Base-by-base conservation (phyloP, 2,329 filamentous ascomycete genomes). In the Colletotrichum abscissum region DNA sequence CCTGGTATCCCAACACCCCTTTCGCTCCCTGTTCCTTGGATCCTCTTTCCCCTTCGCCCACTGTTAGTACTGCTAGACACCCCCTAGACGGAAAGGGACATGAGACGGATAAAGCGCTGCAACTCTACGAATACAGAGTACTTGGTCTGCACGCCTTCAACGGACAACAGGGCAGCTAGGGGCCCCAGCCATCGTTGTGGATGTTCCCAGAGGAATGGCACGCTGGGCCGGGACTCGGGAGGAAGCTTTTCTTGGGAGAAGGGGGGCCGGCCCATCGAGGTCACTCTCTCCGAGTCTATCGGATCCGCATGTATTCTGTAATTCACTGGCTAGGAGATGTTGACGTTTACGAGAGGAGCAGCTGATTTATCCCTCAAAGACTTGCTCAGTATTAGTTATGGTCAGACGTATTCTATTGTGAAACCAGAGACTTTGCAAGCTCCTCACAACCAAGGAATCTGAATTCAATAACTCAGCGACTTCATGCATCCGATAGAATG, bases 141-240 rank as follows among this genome's bases (percentile, higher is more conserved):
- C 42, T 49, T 49, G 4, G 38, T 11, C 3, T 49, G 19, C 42
- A 16, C 59, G 35, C 42, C 42, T 52, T n/a, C n/a, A 42, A 56
- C 54, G 49, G n/a, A 57, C 19, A 67, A n/a, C 58, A 69, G 49
- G 38, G 54, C 66, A 54, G 54, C 54, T 24, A 35, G 54, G 66
- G 65, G 69, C 16, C 42, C 69, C n/a, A 28, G 59, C 49, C 59
- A 46, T 60, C 19, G 19, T n/a, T 38, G 69, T 59, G 55, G n/a
- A 72, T 64, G 42, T 57, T 72, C 69, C 69, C 66, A 72, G 63
- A 72, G 66, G 69, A 64, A 72, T 72, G 69, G 69, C 69, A 72
- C 69, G 66, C 69, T 69, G 66, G 58, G 59, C 65, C 60, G 42
- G 60, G 60, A 63, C 19, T 52, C 58, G 69, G n/a, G 66, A 63